Percentiles rank a stretch among this genome's conserved stretches.
Conservation (phyloP, 164 flowering plant genomes). For the Chloranthus sessilifolius region DNA sequence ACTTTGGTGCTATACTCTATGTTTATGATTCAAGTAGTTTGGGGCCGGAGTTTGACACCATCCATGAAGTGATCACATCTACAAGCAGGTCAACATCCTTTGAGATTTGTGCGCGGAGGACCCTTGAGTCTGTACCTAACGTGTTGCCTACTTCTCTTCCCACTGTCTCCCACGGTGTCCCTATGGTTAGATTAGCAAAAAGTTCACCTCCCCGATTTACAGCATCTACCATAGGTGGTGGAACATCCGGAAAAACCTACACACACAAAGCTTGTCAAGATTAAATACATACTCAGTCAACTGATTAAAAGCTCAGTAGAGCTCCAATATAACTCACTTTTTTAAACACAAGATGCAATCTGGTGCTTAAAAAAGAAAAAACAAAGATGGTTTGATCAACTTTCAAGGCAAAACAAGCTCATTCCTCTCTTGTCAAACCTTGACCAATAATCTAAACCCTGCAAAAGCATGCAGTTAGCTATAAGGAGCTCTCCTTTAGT, state of each 20-base stretch:
- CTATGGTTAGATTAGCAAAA: conserved; percentile 58
- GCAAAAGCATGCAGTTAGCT: too few relatives aligned
- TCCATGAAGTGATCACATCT: conserved; percentile 70
- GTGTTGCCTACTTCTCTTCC: conserved; percentile 77
- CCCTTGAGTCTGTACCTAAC: conserved; percentile 52
- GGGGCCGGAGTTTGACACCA: conserved; percentile 51
- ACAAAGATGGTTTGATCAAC: too few relatives aligned
- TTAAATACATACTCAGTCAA: too few relatives aligned
- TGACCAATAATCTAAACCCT: too few relatives aligned
- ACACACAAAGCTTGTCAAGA: conserved; percentile 3
- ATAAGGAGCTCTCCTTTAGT: too few relatives aligned
- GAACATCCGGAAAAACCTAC: conserved; percentile 85
- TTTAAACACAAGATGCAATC: too few relatives aligned
- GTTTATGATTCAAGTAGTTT: conserved; percentile 28
- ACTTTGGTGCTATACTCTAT: too few relatives aligned
- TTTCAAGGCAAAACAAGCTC: too few relatives aligned
- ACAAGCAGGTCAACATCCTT: conserved; percentile 77
- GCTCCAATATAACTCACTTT: too few relatives aligned
- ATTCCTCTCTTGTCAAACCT: too few relatives aligned
- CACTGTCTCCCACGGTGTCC: conserved; percentile 90
- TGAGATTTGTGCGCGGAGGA: conserved; percentile 44
- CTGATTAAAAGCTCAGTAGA: too few relatives aligned
- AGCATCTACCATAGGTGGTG: conserved; percentile 89
- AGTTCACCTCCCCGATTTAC: conserved; percentile 85
- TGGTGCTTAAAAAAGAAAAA: too few relatives aligned